Conservation (phyloP, 2,329 filamentous ascomycete species). For the Anisogramma anomala region DNA sequence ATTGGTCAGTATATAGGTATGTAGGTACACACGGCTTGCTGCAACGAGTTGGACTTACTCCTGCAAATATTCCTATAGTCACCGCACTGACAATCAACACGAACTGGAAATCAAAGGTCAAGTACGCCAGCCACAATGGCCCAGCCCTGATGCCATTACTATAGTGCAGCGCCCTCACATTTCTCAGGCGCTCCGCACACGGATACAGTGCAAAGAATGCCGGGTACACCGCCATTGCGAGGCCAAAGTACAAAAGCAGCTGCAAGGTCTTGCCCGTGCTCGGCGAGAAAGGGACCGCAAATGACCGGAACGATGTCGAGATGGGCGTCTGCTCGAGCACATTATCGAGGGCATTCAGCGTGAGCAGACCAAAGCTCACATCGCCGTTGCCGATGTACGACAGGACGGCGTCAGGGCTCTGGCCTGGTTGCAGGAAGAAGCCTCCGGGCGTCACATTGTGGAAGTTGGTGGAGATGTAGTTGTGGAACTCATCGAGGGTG, state of each 20-base stretch:
- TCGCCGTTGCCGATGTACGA: conserved; percentile 10
- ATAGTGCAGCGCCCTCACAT: conserved; percentile 77
- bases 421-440: conserved; percentile 48
- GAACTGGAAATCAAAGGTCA: conserved; percentile 67
- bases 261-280: conserved; percentile 63
- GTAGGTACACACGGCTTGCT: no score
- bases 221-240: conserved; percentile 68
- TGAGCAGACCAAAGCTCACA: conserved; percentile 6
- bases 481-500: conserved; percentile 55
- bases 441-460: conserved; percentile 64
- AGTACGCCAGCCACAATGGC: conserved; percentile 77
- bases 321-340: conserved; percentile 58
- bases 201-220: conserved; percentile 84
- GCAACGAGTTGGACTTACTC: conserved; percentile 4
- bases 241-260: conserved; percentile 67
- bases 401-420: conserved; percentile 8
- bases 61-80: conserved; percentile 54
- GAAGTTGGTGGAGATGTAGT: conserved; percentile 51
- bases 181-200: conserved; percentile 66
- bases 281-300: conserved; percentile 62
- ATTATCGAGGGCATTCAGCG: conserved; percentile 36
- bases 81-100: conserved; percentile 56
- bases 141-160: conserved; percentile 78
- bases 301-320: conserved; percentile 58
- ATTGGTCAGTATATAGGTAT: background rate